phyloP scores from a whole-genome alignment of 495 filamentous ascomycete species.

The Trichoderma virens region DNA sequence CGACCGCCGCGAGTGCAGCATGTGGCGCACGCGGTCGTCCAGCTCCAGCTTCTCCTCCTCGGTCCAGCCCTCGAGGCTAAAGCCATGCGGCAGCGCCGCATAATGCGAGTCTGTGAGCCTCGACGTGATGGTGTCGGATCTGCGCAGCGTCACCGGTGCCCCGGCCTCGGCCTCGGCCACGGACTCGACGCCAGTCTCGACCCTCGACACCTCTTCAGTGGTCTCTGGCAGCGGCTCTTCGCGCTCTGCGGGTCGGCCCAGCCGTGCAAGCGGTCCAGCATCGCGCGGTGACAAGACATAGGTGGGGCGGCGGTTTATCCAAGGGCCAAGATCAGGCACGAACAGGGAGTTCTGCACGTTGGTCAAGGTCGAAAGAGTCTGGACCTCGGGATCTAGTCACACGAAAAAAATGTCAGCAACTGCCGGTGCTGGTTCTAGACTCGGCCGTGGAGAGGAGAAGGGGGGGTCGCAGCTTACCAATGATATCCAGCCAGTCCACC shows the following conservation, averaged over 20 bases:
- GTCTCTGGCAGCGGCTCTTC: conserved; percentile 11
- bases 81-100: conserved; percentile 57
- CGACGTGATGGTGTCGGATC: conserved; percentile 35
- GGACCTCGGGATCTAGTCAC: conserved; percentile 60
- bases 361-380: conserved; percentile 63
- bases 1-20: conserved; percentile 67
- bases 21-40: conserved; percentile 75
- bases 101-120: conserved; percentile 38
- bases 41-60: conserved; percentile 60
- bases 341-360: conserved; percentile 78
- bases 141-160: conserved; percentile 12
- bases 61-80: conserved; percentile 59
- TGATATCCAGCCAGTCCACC: conserved; percentile 63
- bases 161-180: conserved; percentile 5
- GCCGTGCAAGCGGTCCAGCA: background rate
- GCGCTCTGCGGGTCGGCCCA: background rate
- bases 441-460: too few species aligned
- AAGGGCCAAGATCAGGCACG: conserved; percentile 58
- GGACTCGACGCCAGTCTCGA: background rate
- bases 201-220: background rate
- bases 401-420: conserved; percentile 9
- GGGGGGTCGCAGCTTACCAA: conserved; percentile 50
- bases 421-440: conserved; percentile 1
- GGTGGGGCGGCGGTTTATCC: conserved; percentile 63
- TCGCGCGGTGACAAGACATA: conserved; percentile 53